These are phyloP conservation scores for Cystobasidiopsis lactophilus DNA, from an alignment of 768 basidiomycete genomes.

Conservation along the genomic window DNA sequence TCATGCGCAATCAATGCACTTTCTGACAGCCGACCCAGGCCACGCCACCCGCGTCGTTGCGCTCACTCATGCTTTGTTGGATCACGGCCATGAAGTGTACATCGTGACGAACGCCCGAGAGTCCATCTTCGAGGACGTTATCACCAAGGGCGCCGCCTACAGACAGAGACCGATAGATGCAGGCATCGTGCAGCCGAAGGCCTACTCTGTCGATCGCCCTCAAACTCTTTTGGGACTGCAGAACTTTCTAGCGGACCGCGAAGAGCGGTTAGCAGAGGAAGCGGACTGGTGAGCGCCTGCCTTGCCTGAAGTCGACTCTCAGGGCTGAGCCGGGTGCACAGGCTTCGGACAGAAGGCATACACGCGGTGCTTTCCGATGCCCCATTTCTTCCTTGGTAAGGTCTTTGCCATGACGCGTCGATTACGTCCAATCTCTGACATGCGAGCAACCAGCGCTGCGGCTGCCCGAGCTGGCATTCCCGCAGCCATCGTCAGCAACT, in stretches of 20 bases:
- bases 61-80: conserved; percentile 38
- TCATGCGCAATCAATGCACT: not conserved
- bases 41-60: conserved; percentile 66
- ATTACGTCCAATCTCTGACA: too few relatives aligned
- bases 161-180: conserved; percentile 54
- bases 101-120: conserved; percentile 54
- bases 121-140: conserved; percentile 45
- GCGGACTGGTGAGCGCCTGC: conserved; percentile 40
- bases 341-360: conserved; percentile 2
- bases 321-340: not conserved
- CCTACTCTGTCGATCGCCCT: conserved; percentile 51
- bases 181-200: conserved; percentile 56
- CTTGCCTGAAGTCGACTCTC: not conserved
- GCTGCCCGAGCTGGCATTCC: conserved; percentile 44
- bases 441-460: conserved; percentile 28
- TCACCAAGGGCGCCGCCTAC: conserved; percentile 42
- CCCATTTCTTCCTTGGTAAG: conserved; percentile 10
- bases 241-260: conserved; percentile 37
- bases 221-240: conserved; percentile 44
- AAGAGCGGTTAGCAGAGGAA: conserved; percentile 36
- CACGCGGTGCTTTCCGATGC: conserved; percentile 4
- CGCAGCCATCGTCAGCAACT: conserved; percentile 53
- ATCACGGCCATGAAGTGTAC: conserved; percentile 32
- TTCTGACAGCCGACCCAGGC: conserved; percentile 26
- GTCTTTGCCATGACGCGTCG: too few relatives aligned